Percentiles rank a stretch among this genome's conserved stretches.
These are phyloP conservation scores for Marchantia paleacea DNA, from an alignment of 225 moss, liverwort and hornwort species.

Conservation along the genomic window DNA sequence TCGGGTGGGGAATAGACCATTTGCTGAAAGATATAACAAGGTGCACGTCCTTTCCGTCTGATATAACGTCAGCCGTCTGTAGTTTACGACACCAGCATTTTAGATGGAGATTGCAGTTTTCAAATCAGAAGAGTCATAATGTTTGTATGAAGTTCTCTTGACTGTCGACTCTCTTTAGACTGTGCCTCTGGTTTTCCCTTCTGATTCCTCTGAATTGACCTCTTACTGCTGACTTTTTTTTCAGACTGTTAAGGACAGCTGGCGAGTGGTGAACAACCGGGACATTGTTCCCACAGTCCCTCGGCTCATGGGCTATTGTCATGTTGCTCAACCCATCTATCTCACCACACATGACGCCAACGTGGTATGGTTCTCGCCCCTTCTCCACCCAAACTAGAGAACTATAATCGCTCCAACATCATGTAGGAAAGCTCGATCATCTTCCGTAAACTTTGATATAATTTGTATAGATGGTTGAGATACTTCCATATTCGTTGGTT, in stretches of 20 bases:
- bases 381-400: neutral
- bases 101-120: neutral
- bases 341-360: slow-evolving; percentile 38
- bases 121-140: neutral
- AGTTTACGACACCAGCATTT: neutral
- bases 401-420: too few species aligned
- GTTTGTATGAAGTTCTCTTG: neutral
- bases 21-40: slow-evolving; percentile 72
- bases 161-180: neutral
- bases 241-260: slow-evolving; percentile 72
- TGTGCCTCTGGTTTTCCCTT: neutral
- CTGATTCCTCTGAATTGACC: neutral
- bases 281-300: slow-evolving; percentile 93
- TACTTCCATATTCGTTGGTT: too few species aligned
- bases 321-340: slow-evolving; percentile 84
- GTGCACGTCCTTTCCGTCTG: slow-evolving; percentile 17
- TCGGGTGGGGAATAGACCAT: slow-evolving; percentile 73
- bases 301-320: slow-evolving; percentile 92
- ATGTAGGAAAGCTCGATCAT: too few species aligned
- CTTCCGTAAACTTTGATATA: too few species aligned
- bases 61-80: neutral
- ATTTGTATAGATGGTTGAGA: too few species aligned
- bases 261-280: slow-evolving; percentile 82
- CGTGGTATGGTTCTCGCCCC: slow-evolving; percentile 7
- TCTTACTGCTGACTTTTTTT: slow-evolving; percentile 11